phyloP scores from a whole-genome alignment of 768 basidiomycete species.

The Lentinula sp. region DNA sequence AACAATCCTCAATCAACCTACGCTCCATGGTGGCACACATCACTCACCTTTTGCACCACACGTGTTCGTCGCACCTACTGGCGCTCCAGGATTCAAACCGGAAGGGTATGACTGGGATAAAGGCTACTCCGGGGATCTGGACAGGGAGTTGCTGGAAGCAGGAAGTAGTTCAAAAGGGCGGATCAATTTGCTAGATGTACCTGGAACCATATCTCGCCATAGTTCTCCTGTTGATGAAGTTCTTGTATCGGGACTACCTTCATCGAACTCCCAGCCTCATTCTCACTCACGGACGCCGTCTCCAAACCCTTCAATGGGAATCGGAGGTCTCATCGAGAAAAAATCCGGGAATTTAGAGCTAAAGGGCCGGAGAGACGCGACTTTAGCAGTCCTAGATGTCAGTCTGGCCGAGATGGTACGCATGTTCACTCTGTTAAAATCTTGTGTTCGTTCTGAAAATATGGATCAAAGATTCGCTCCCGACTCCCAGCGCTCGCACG shows the following conservation, averaged over 20 bases:
- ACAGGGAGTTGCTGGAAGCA: constrained; percentile 23
- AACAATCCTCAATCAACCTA: constrained; percentile 12
- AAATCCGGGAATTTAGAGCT: constrained; percentile 44
- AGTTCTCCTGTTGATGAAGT: not conserved
- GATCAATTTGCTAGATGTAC: not conserved
- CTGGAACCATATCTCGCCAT: not conserved
- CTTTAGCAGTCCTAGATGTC: constrained; percentile 43
- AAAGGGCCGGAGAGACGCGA: constrained; percentile 50
- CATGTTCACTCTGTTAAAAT: constrained; percentile 4
- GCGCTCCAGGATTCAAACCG: constrained; percentile 78
- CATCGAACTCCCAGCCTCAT: not conserved
- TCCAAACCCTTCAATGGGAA: constrained; percentile 12
- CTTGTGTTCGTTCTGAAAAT: not conserved
- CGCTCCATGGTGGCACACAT: constrained; percentile 5
- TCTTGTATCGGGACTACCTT: not conserved
- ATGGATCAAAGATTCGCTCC: constrained; percentile 49
- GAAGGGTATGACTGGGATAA: constrained; percentile 66
- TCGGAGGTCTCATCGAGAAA: constrained; percentile 45
- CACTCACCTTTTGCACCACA: constrained; percentile 39
- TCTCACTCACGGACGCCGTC: constrained; percentile 6
- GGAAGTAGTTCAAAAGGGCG: constrained; percentile 3
- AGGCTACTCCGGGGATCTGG: constrained; percentile 47
- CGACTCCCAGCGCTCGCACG: constrained; percentile 70
- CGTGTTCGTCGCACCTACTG: constrained; percentile 33
- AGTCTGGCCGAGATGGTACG: constrained; percentile 59